Conservation (phyloP, 2,329 filamentous ascomycete genomes). For the Orbilia blumenaviensis region DNA sequence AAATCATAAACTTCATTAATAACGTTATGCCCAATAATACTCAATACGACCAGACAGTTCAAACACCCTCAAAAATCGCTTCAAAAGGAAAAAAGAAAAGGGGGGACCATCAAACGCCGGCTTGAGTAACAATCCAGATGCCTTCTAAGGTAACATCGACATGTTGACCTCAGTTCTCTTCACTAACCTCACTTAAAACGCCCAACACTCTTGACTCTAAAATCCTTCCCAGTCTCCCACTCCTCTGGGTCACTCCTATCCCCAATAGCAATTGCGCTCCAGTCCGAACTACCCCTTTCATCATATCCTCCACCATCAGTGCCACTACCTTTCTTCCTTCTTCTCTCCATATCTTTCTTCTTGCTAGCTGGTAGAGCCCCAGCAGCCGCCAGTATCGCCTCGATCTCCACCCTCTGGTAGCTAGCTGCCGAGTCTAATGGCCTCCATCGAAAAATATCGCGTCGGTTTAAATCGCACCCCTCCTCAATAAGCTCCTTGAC, state of each 20-base stretch:
- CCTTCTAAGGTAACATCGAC: no score
- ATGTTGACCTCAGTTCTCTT: background rate
- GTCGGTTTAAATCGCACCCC: background rate
- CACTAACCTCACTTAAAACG: background rate
- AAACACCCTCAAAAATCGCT: background rate
- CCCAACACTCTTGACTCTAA: background rate
- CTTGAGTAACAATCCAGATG: no score
- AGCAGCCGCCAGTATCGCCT: background rate
- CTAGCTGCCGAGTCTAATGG: conserved; percentile 17
- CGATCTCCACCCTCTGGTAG: background rate
- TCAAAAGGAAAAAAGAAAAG: background rate
- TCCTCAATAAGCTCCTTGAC: conserved; percentile 1
- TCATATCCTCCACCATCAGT: background rate
- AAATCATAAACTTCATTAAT: background rate
- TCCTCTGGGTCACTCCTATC: background rate
- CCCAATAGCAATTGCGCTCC: conserved; percentile 2
- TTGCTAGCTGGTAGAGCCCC: conserved; percentile 7
- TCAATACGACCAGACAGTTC: no score
- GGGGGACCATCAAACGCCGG: no score
- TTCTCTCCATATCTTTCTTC: background rate
- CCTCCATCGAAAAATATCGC: conserved; percentile 17
- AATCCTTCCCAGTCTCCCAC: background rate
- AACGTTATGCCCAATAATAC: conserved; percentile 8
- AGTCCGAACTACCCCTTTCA: conserved; percentile 10
- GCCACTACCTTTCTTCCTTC: background rate